Evolutionary conservation across 345 rosid genomes (phyloP).

Genomic region (Ceriops decandra): DNA sequence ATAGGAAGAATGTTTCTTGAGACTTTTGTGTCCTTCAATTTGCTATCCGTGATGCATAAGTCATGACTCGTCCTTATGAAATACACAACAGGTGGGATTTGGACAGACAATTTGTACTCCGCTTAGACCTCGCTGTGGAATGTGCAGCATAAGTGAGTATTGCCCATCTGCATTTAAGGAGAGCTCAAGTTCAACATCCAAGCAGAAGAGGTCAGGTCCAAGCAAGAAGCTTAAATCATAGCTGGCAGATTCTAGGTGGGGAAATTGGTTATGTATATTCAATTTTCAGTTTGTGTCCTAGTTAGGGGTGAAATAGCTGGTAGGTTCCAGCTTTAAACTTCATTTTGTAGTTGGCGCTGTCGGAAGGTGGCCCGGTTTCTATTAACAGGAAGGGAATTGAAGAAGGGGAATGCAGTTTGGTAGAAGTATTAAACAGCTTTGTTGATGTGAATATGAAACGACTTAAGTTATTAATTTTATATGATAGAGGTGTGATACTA

Average conservation of each 20-base stretch:
- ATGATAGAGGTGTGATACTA: no score
- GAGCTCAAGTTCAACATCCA: constrained; percentile 44
- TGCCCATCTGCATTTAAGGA: constrained; percentile 95
- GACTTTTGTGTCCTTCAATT: no score
- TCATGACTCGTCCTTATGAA: no score
- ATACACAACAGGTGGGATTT: constrained; percentile 63
- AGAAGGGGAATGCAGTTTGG: not conserved
- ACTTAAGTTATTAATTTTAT: no score
- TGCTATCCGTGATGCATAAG: no score
- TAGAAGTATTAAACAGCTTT: no score
- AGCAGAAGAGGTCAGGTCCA: constrained; percentile 38
- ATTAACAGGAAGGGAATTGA: not conserved
- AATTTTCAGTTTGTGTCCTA: not conserved
- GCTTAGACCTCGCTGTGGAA: constrained; percentile 63
- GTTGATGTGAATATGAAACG: no score
- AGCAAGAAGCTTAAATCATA: constrained; percentile 28
- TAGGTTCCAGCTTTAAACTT: not conserved
- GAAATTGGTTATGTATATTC: not conserved
- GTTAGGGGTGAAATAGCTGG: not conserved
- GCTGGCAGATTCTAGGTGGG: not conserved
- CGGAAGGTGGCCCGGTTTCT: not conserved
- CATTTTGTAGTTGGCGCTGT: not conserved
- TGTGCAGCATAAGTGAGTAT: constrained; percentile 49
- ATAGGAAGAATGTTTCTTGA: no score
- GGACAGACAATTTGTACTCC: constrained; percentile 94